Percentiles rank a stretch among this genome's conserved stretches.
These are phyloP conservation scores for Pleurotus ostreatus DNA, from an alignment of 768 basidiomycete species.

Conservation along the genomic window DNA sequence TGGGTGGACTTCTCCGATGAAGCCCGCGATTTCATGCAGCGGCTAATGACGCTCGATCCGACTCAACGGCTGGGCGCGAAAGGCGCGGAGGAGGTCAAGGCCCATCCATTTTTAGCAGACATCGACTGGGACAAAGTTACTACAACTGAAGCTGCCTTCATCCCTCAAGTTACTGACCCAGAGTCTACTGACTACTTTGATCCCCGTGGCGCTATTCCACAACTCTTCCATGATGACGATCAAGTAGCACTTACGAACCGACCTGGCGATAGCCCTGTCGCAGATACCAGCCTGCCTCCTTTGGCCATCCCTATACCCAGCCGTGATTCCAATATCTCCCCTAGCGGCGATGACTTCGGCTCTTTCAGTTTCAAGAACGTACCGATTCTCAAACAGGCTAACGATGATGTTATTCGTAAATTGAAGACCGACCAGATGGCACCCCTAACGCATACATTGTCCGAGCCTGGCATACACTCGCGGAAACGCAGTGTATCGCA, in stretches of 20 bases:
- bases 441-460: constrained; percentile 69
- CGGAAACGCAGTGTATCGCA: constrained; percentile 82
- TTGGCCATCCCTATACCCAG: constrained; percentile 41
- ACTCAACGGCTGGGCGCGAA: constrained; percentile 74
- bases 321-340: constrained; percentile 41
- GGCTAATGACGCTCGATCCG: constrained; percentile 80
- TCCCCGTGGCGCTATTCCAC: constrained; percentile 86
- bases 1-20: constrained; percentile 84
- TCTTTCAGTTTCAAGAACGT: constrained; percentile 98
- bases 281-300: constrained; percentile 31
- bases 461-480: constrained; percentile 58
- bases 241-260: constrained; percentile 50
- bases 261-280: constrained; percentile 43
- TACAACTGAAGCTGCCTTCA: constrained; percentile 86
- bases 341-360: constrained; percentile 88
- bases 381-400: constrained; percentile 93
- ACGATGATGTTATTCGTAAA: constrained; percentile 97
- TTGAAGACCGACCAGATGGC: constrained; percentile 87
- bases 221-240: constrained; percentile 91
- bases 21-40: constrained; percentile 86
- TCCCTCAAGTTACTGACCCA: constrained; percentile 91
- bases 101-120: constrained; percentile 83
- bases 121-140: constrained; percentile 95
- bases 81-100: constrained; percentile 91
- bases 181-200: constrained; percentile 99